Evolutionary conservation across 164 flowering plant species (phyloP), one percentile per base, ranked within the genome.

Genomic region (Malania oleifera): DNA sequence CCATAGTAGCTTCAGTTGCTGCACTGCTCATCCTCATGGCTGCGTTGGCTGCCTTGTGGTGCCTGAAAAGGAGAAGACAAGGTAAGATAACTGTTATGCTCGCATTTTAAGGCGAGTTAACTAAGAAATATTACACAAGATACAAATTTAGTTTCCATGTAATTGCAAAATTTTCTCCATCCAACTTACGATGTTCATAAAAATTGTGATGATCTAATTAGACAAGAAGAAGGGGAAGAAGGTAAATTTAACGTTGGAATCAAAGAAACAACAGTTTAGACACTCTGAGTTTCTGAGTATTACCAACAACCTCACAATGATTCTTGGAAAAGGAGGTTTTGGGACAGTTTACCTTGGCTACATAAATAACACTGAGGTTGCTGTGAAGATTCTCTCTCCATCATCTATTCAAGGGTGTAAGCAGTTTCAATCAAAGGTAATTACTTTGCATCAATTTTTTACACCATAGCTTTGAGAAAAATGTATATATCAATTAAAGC

Each of bases 351-450:
- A 43, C 46, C 46, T 17, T 43, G 46, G 46, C 7, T 43, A 43
- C 22, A 5, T 43, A 12, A 12, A 43, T 18, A n/a, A n/a, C 19
- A 52, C 43, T n/a, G 25, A 59, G 37, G 69, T 59, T 15, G 64
- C 64, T 1, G 69, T 59, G 31, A 66, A 66, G 54, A 46, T 59
- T 40, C 54, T 53, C 1, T 66, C 69, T 24, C 41, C 26, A 18
- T 44, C 63, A 9, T 59, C 69, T 15, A 52, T 24, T 6, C 69
- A 66, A 46, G 64, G 64, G 6, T 45, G 35, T 29, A 59, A 52
- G 52, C 38, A 59, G 37, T 66, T 66, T 26, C 59, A 35, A 5
- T 27, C 69, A 12, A 64, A 66, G 51, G 69, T 59, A 25, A 41
- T 43, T 5, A 18, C 31, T 13, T 15, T 24, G 5, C 14, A 20